Evolutionary conservation across 2,329 filamentous ascomycete species (phyloP).

Genomic region (Ophidiomyces ophidiicola): DNA sequence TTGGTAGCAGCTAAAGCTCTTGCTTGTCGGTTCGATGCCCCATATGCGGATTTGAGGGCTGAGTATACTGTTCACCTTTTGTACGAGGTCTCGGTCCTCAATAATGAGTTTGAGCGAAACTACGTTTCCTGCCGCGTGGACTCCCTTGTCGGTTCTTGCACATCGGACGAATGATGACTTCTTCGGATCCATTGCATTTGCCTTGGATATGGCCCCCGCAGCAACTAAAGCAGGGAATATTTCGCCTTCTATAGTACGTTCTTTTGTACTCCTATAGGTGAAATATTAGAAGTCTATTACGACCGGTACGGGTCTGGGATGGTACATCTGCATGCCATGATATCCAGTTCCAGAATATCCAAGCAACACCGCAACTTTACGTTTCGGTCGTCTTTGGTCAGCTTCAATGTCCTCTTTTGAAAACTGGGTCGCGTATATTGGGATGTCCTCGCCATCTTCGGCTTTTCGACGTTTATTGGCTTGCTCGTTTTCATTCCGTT

Average conservation of each 20-base stretch:
- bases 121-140: conserved; percentile 90
- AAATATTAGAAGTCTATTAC: background rate
- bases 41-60: conserved; percentile 86
- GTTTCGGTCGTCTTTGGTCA: conserved; percentile 79
- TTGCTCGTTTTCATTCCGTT: conserved; percentile 40
- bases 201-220: conserved; percentile 88
- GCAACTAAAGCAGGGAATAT: conserved; percentile 84
- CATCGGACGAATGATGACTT: conserved; percentile 91
- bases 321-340: conserved; percentile 82
- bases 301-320: background rate
- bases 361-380: conserved; percentile 90
- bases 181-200: conserved; percentile 90
- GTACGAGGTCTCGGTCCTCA: conserved; percentile 73
- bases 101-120: conserved; percentile 93
- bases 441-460: conserved; percentile 33
- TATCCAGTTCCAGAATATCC: conserved; percentile 95
- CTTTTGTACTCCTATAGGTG: conserved; percentile 38
- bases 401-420: conserved; percentile 72
- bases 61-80: conserved; percentile 80
- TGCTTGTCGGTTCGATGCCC: conserved; percentile 82
- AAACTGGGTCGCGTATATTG: conserved; percentile 48
- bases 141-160: conserved; percentile 91
- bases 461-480: conserved; percentile 45
- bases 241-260: conserved; percentile 93
- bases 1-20: conserved; percentile 88